These are phyloP conservation scores for Ogataea siamensis DNA, from an alignment of 805 yeast species.

Conservation along the genomic window DNA sequence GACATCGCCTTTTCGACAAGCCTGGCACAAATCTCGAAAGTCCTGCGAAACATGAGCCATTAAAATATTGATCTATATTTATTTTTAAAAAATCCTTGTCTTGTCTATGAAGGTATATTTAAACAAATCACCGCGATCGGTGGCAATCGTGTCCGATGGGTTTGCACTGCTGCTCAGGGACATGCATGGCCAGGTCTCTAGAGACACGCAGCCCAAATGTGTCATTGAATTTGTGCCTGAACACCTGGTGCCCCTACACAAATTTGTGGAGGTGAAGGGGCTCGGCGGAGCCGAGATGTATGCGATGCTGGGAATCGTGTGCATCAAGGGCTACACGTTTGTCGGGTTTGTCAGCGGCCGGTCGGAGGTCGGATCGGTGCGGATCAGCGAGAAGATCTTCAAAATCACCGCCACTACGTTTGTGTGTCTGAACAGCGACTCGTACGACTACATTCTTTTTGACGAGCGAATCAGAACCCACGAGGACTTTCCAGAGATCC, in stretches of 20 bases:
- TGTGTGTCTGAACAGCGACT: slow-evolving; percentile 58
- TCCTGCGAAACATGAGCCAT: slow-evolving; percentile 23
- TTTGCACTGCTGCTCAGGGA: slow-evolving; percentile 61
- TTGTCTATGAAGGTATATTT: slow-evolving; percentile 57
- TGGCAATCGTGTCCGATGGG: slow-evolving; percentile 59
- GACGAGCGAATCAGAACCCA: slow-evolving; percentile 16
- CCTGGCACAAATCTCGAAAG: slow-evolving; percentile 52
- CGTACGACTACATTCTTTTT: slow-evolving; percentile 42
- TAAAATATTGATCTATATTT: slow-evolving; percentile 1
- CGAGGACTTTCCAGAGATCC: slow-evolving; percentile 30
- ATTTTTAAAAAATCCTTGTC: slow-evolving; percentile 2
- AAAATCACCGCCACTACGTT: slow-evolving; percentile 61
- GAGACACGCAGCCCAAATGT: slow-evolving; percentile 34
- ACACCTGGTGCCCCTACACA: slow-evolving; percentile 36
- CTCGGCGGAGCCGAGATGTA: slow-evolving; percentile 21
- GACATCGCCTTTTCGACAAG: slow-evolving; percentile 68
- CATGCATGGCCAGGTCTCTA: slow-evolving; percentile 29
- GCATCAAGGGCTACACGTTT: slow-evolving; percentile 52
- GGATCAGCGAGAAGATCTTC: slow-evolving; percentile 51
- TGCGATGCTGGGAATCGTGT: slow-evolving; percentile 63
- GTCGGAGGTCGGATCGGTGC: slow-evolving; percentile 57
- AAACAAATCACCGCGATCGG: slow-evolving; percentile 63
- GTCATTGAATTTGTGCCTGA: slow-evolving; percentile 56
- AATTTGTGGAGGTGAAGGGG: slow-evolving; percentile 42
- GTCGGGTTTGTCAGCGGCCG: slow-evolving; percentile 57